Conservation (phyloP, 768 basidiomycete genomes). For the Mycena vitilis region DNA sequence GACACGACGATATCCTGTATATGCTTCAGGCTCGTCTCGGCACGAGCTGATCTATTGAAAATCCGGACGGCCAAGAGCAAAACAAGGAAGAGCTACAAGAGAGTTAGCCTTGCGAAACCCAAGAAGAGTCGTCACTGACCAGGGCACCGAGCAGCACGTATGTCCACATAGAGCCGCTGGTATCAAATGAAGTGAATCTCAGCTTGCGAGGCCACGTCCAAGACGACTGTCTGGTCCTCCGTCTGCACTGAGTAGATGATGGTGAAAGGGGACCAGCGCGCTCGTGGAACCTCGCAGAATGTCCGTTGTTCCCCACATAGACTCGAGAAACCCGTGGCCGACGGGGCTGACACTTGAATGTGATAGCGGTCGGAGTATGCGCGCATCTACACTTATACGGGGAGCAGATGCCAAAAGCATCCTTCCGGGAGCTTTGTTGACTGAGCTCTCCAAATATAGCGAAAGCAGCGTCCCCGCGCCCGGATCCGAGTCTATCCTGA, state of each 20-base stretch:
- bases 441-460: conserved; percentile 43
- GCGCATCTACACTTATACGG: too few species aligned
- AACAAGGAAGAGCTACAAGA: neutral
- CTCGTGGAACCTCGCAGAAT: too few species aligned
- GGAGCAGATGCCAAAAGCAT: conserved; percentile 71
- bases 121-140: neutral
- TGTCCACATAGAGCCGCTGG: neutral
- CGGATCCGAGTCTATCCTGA: too few species aligned
- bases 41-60: neutral
- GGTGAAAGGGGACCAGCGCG: too few species aligned
- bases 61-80: neutral
- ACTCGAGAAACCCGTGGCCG: too few species aligned
- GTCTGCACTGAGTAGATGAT: too few species aligned
- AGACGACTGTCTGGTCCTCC: neutral
- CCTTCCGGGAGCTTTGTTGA: conserved; percentile 93
- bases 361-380: neutral
- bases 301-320: too few species aligned
- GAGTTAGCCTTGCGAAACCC: neutral
- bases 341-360: too few species aligned
- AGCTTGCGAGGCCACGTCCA: neutral
- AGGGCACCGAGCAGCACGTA: neutral
- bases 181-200: neutral
- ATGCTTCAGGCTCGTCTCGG: neutral
- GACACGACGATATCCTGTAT: neutral
- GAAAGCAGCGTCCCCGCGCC: too few species aligned